Evolutionary conservation across 306 rosid genomes (phyloP).

Genomic region (Ceratonia siliqua): DNA sequence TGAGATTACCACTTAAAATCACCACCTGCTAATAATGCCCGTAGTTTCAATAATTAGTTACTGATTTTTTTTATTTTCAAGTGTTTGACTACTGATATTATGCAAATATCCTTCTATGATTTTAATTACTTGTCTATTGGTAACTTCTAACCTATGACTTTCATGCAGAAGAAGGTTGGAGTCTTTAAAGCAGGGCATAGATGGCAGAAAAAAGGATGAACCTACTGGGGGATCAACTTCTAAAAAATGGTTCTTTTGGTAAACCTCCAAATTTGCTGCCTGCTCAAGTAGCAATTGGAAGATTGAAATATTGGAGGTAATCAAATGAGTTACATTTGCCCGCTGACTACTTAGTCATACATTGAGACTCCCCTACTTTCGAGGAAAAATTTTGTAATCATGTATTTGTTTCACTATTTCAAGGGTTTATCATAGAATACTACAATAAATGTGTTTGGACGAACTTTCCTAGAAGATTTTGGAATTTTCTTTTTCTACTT

Average conservation of each 20-base stretch:
- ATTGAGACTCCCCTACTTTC: neutral
- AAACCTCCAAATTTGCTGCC: neutral
- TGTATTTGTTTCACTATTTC: neutral
- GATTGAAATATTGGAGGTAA: neutral
- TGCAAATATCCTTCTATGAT: neutral
- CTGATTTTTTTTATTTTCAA: constrained; percentile 6
- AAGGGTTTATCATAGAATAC: neutral
- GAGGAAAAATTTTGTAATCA: neutral
- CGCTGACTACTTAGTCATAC: neutral
- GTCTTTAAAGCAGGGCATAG: constrained; percentile 75
- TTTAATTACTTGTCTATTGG: constrained; percentile 20
- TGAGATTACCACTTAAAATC: constrained; percentile 9
- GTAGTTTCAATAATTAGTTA: neutral
- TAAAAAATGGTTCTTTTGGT: constrained; percentile 49
- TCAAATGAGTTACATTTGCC: neutral
- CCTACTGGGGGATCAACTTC: constrained; percentile 31
- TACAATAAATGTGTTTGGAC: neutral
- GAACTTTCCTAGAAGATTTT: too few species aligned
- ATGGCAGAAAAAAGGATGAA: constrained; percentile 44
- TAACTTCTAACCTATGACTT: constrained; percentile 11
- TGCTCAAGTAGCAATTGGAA: neutral
- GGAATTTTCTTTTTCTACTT: neutral
- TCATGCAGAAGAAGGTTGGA: constrained; percentile 76
- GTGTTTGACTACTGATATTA: neutral
- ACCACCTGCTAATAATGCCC: neutral